Evolutionary conservation across 1,284 basidiomycete genomes (phyloP), one percentile per base, ranked within the genome.

Genomic region (Rhodotorula sp.): DNA sequence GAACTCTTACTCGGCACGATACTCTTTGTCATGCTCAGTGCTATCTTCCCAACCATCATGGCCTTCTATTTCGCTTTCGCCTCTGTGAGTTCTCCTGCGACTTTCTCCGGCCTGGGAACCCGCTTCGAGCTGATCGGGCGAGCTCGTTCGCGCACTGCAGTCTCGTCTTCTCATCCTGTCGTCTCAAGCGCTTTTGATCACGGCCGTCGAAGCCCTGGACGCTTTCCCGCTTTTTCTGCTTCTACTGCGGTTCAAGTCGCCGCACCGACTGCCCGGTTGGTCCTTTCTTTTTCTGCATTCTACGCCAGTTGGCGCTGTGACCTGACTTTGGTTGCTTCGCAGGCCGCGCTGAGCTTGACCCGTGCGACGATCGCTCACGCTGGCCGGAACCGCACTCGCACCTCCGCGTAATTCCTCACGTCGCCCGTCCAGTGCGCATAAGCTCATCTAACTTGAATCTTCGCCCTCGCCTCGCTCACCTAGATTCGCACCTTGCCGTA

Each of bases 1-100:
- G 94, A 97, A 80, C 86, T 98, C 18, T 85, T 98, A 46, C 89
- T 99, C 46, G 96, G 96, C 21, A 96, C 96, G 0, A 90, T 99
- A 58, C 85, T 99, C 34, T 98, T 99, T 83, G 97, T 94, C 0
- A 85, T 97, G 23, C 86, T 93, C 6, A 88, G 90, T 0, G 97
- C 99, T 80, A 85, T 98, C 7, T 90, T 92, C 68, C 96, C 97
- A 1, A 98, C 97, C 0, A 87, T 96, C 3, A 79, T 91, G 39
- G 90, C 89, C 0, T 99, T 96, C 80, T 93, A 95, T 76, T 81
- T 87, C 0, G 83, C 94, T 1, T 96, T 97, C 76, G 89, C 90
- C 4, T 73, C 87, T 68, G 91, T 93, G 69, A 80, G 88, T 78
- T 73, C 34, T 43, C 10, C 39, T 43, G 12, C 39, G 39, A 43